Evolutionary conservation across 768 basidiomycete species (phyloP), one percentile per base, ranked within the genome.

Genomic region (Russula lepida): DNA sequence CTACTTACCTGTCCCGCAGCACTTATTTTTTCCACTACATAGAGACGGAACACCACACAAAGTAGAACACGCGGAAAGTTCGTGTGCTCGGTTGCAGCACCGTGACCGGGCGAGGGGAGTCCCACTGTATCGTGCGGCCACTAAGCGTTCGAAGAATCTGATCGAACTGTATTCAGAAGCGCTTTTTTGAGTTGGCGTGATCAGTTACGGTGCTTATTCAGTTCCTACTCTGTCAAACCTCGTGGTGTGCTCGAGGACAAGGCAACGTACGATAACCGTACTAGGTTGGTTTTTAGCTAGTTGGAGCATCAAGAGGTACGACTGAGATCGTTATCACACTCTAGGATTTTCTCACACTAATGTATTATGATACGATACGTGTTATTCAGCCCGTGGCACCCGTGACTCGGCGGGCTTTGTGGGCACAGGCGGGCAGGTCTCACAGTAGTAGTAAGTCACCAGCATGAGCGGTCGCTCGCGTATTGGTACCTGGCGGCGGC

Each of bases 221-320:
- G 44, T 58, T 47, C 61, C 61, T 62, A 51, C 50, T 58, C 56
- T 62, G 56, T 58, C 61, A 58, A 62, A 56, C 53, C 61, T 62
- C 61, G 56, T 58, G 61, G 61, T 62, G 28, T 47, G 54, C 56
- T 58, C 56, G 61, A 58, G 61, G 56, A 53, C 35, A 44, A 5
- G 9, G 5, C 43, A n/a, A 44, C 11, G 43, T 44, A 41, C 41
- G 41, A 41, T 50, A 30, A 6, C 35, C 35, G 1, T 37, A 15
- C 35, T 47, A 32, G 33, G 46, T 35, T 52, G 49, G 50, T n/a
- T 46, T 12, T 56, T 39, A 51, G 25, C 41, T 47, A 54, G 35
- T 27, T 57, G 41, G 19, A 43, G 9, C n/a, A 21, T 21, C n/a
- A 44, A 54, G 48, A 25, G 43, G 13, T 46, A 54, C 28, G 15